Evolutionary conservation across 495 filamentous ascomycete genomes (phyloP).

Genomic region (Tuber microsphaerosporum): DNA sequence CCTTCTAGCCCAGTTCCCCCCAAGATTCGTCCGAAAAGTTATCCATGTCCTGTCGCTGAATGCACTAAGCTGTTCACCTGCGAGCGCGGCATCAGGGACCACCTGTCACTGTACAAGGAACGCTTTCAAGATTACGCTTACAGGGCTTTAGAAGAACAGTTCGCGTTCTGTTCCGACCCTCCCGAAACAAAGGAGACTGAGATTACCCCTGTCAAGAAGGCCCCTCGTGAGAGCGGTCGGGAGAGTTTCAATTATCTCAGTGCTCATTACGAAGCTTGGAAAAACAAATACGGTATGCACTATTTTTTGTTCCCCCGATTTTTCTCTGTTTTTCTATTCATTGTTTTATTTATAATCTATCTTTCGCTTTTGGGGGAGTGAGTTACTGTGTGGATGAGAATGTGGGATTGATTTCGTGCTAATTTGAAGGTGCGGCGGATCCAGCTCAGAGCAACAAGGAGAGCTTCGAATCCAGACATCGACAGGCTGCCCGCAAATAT

Average conservation of each 20-base stretch:
- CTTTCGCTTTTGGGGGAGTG: not conserved
- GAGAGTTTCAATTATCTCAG: constrained; percentile 37
- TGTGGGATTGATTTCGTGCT: constrained; percentile 6
- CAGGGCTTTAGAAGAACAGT: constrained; percentile 33
- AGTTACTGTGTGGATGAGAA: not conserved
- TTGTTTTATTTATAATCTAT: not conserved
- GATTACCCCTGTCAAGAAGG: constrained; percentile 35
- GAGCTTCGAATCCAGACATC: constrained; percentile 32
- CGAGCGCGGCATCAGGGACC: constrained; percentile 37
- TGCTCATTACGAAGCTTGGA: constrained; percentile 37
- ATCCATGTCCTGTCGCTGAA: constrained; percentile 33
- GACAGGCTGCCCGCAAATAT: constrained; percentile 36
- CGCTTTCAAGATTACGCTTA: constrained; percentile 37
- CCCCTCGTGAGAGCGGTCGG: constrained; percentile 34
- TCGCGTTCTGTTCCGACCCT: constrained; percentile 1
- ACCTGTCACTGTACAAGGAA: constrained; percentile 37
- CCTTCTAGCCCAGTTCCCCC: not conserved
- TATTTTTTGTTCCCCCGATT: constrained; percentile 29
- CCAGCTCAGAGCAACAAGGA: constrained; percentile 23
- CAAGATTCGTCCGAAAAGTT: constrained; percentile 37
- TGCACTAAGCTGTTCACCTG: constrained; percentile 35
- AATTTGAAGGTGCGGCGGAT: constrained; percentile 5
- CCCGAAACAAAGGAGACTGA: constrained; percentile 30
- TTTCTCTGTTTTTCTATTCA: constrained; percentile 24
- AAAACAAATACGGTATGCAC: constrained; percentile 35